Evolutionary conservation across 176 grass and related monocot genomes (phyloP).

Genomic region (Cenchrus americanus): DNA sequence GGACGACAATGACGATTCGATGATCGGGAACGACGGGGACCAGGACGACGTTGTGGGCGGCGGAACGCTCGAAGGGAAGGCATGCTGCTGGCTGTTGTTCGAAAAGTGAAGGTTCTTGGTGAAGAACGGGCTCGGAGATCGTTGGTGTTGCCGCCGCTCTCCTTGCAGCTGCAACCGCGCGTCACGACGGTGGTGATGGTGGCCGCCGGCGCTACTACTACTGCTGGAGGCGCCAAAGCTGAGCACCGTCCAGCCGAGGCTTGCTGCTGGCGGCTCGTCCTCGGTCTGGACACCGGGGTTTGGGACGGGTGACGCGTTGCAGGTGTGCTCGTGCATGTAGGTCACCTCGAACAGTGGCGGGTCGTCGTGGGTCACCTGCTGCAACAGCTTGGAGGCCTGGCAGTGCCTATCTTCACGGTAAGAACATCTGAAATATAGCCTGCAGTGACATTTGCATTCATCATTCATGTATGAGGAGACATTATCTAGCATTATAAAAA

Average conservation of each 20-base stretch:
- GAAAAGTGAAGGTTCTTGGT: background rate
- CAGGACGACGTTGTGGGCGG: background rate
- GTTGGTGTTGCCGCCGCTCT: background rate
- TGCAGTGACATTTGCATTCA: background rate
- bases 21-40: background rate
- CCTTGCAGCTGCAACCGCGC: background rate
- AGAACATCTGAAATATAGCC: constrained; percentile 63
- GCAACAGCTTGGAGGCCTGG: constrained; percentile 58
- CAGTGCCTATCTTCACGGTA: constrained; percentile 57
- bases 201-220: no score
- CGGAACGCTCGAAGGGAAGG: background rate
- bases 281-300: constrained; percentile 3
- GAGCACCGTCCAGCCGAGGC: background rate
- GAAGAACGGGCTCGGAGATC: background rate
- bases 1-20: background rate
- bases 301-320: constrained; percentile 41
- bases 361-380: constrained; percentile 42
- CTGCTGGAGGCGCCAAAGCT: background rate
- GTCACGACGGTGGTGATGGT: background rate
- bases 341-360: constrained; percentile 51
- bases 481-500: no score
- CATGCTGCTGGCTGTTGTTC: background rate
- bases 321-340: constrained; percentile 61
- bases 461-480: background rate
- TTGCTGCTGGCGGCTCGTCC: background rate